Percentiles rank a stretch among this genome's conserved stretches.
Evolutionary conservation across 805 yeast species (phyloP).

Genomic region (Yarrowia osloensis): DNA sequence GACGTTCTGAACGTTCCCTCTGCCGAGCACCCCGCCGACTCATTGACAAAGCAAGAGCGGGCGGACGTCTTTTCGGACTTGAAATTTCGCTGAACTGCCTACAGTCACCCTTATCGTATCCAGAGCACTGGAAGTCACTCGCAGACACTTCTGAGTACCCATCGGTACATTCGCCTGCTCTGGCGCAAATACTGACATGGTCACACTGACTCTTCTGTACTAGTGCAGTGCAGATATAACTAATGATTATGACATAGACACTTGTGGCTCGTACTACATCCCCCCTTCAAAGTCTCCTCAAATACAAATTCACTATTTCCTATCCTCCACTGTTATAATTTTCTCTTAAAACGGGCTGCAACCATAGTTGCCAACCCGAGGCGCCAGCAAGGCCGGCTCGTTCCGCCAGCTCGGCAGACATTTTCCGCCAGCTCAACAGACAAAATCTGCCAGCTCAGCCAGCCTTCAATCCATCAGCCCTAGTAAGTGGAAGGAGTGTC

Average conservation of each 20-base stretch:
- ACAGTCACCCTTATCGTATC: too few relatives aligned
- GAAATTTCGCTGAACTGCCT: too few relatives aligned
- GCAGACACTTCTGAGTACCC: background rate
- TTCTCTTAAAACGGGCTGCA: background rate
- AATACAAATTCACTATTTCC: slow-evolving; percentile 5
- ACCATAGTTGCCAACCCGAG: background rate
- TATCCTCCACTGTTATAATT: slow-evolving; percentile 11
- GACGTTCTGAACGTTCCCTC: too few relatives aligned
- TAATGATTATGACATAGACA: background rate
- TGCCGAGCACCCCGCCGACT: too few relatives aligned
- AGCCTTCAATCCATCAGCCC: background rate
- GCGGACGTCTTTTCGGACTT: too few relatives aligned
- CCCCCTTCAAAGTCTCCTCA: background rate
- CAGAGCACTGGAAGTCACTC: background rate
- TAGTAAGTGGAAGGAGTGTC: slow-evolving; percentile 27
- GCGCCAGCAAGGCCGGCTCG: background rate
- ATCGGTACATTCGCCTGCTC: too few relatives aligned
- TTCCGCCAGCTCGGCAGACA: too few relatives aligned
- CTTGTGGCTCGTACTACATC: background rate
- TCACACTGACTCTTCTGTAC: background rate
- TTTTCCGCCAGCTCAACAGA: too few relatives aligned
- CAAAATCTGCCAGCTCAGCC: background rate
- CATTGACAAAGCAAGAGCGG: too few relatives aligned
- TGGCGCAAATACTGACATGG: too few relatives aligned
- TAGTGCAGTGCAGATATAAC: slow-evolving; percentile 8